phyloP scores from a whole-genome alignment of 106 monocot genomes.

The Phalaenopsis aphrodite region DNA sequence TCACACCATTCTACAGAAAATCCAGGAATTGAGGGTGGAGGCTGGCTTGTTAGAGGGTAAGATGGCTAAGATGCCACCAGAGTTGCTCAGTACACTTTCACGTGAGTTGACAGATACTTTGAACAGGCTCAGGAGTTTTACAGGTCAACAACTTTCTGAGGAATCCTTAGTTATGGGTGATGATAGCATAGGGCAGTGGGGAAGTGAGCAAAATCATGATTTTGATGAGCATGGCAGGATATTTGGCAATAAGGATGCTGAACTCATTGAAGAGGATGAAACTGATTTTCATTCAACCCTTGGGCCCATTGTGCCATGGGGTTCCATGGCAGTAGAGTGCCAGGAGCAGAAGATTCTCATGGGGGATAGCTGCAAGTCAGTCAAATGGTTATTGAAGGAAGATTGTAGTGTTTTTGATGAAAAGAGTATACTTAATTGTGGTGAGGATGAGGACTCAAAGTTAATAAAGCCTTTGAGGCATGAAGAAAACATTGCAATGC shows the following conservation, averaged over 20 bases:
- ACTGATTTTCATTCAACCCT: constrained; percentile 61
- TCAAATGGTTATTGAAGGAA: constrained; percentile 82
- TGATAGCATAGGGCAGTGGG: constrained; percentile 57
- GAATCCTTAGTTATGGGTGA: constrained; percentile 38
- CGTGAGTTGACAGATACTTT: constrained; percentile 48
- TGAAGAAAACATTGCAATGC: constrained; percentile 61
- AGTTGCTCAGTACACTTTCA: constrained; percentile 28
- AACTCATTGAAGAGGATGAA: constrained; percentile 74
- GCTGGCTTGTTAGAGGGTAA: constrained; percentile 48
- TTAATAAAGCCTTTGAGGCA: constrained; percentile 70
- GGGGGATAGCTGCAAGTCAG: constrained; percentile 50
- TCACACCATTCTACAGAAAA: constrained; percentile 45
- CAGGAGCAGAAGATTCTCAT: constrained; percentile 51
- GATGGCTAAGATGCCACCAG: constrained; percentile 51
- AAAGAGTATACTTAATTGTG: constrained; percentile 72
- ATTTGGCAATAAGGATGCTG: constrained; percentile 45
- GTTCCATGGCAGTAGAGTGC: constrained; percentile 47
- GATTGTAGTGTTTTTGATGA: constrained; percentile 76
- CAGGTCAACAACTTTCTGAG: constrained; percentile 26
- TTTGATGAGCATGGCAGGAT: constrained; percentile 45
- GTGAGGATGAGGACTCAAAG: constrained; percentile 66
- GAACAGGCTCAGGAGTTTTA: constrained; percentile 51
- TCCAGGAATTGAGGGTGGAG: constrained; percentile 60
- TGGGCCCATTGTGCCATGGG: constrained; percentile 59
- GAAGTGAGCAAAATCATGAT: constrained; percentile 26